These are phyloP conservation scores for Wickerhamiella lipophila DNA, from an alignment of 805 yeast genomes.

Conservation along the genomic window DNA sequence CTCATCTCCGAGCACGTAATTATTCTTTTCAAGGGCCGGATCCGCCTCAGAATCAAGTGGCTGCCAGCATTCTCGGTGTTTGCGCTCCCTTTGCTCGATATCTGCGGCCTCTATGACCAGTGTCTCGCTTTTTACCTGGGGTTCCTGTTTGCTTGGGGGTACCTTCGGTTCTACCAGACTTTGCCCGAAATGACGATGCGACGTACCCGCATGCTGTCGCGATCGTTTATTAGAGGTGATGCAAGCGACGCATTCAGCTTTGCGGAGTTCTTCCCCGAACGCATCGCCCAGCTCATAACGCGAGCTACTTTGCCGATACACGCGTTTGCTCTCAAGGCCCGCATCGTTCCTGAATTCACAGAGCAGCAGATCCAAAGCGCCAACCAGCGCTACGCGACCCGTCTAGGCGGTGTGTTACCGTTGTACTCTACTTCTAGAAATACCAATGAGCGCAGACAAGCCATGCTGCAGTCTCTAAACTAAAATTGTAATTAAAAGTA, in stretches of 20 bases:
- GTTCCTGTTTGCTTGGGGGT: conserved; percentile 60
- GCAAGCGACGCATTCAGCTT: conserved; percentile 82
- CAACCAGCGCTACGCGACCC: conserved; percentile 20
- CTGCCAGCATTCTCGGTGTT: conserved; percentile 31
- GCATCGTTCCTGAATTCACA: conserved; percentile 13
- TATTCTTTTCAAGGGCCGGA: conserved; percentile 35
- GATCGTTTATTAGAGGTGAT: conserved; percentile 48
- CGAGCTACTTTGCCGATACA: conserved; percentile 27
- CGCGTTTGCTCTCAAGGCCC: not conserved
- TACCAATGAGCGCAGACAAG: conserved; percentile 20
- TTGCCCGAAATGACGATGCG: conserved; percentile 30
- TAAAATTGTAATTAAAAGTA: no score
- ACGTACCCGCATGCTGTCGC: conserved; percentile 13
- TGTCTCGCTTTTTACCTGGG: conserved; percentile 27
- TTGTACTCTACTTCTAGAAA: conserved; percentile 12
- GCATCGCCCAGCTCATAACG: conserved; percentile 38
- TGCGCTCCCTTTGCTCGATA: conserved; percentile 22
- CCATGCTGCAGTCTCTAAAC: conserved; percentile 17
- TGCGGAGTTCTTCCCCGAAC: conserved; percentile 70
- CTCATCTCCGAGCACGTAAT: conserved; percentile 49
- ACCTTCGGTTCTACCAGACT: conserved; percentile 66
- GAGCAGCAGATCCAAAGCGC: conserved; percentile 20
- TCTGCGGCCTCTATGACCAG: conserved; percentile 21
- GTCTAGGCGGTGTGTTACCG: conserved; percentile 21
- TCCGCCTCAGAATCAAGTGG: conserved; percentile 34